Conservation (phyloP, 2,329 filamentous ascomycete genomes). For the Teratosphaeria viscida region DNA sequence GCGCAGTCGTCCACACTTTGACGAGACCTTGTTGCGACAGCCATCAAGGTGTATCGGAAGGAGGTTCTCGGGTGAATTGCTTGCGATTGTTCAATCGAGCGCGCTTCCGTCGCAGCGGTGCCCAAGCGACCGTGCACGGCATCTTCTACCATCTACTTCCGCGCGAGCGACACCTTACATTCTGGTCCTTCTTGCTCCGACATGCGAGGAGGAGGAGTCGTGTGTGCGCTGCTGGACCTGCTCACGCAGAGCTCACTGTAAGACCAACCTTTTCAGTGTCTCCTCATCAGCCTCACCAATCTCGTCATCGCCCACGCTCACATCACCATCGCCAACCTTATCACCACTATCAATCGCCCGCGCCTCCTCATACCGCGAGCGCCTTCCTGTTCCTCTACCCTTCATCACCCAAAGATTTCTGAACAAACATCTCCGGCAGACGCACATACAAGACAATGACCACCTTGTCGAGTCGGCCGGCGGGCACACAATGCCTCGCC, state of each 20-base stretch:
- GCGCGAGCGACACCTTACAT: background rate
- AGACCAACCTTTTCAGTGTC: conserved; percentile 1
- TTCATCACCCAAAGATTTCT: background rate
- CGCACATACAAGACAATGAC: background rate
- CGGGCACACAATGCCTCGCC: conserved; percentile 31
- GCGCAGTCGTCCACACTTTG: background rate
- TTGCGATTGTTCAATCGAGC: background rate
- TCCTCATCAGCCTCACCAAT: background rate
- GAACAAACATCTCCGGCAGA: background rate
- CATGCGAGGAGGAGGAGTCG: background rate
- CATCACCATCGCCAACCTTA: background rate
- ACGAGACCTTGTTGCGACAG: background rate
- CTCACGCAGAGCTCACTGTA: background rate
- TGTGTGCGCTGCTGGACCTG: background rate
- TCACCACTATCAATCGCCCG: background rate
- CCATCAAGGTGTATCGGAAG: background rate
- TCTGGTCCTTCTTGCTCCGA: background rate
- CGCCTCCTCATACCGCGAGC: background rate
- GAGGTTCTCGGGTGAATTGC: background rate
- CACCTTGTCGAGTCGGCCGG: background rate
- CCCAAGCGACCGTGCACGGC: background rate
- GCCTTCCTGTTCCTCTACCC: background rate
- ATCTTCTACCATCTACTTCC: background rate
- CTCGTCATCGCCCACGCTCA: background rate
- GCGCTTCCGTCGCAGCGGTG: background rate